Evolutionary conservation across 2,329 filamentous ascomycete genomes (phyloP).

Genomic region (Thyridium curvatum): DNA sequence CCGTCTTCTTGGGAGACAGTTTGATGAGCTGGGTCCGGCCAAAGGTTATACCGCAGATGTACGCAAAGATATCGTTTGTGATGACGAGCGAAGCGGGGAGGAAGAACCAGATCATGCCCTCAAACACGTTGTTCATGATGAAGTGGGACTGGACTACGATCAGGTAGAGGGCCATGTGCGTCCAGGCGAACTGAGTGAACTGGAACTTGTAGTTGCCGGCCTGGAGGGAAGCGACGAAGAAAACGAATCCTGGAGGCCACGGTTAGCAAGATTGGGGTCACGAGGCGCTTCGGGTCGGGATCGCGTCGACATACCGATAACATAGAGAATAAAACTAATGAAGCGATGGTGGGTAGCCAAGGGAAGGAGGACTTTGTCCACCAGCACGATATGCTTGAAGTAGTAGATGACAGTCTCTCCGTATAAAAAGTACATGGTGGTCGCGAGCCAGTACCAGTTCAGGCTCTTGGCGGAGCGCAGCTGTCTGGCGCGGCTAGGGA

Average conservation of each 20-base stretch:
- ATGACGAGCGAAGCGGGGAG: constrained; percentile 90
- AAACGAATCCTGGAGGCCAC: constrained; percentile 71
- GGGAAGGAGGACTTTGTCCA: constrained; percentile 87
- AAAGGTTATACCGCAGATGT: constrained; percentile 95
- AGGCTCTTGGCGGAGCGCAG: constrained; percentile 91
- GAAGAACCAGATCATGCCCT: constrained; percentile 99
- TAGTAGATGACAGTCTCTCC: constrained; percentile 99
- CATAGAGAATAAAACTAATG: constrained; percentile 97
- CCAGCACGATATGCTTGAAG: constrained; percentile 96
- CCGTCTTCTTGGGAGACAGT: constrained; percentile 97
- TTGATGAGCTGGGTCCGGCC: constrained; percentile 96
- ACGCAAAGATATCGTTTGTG: constrained; percentile 97
- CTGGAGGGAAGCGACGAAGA: constrained; percentile 91
- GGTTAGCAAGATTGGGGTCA: constrained; percentile 16
- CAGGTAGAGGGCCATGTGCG: constrained; percentile 96
- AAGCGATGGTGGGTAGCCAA: constrained; percentile 96
- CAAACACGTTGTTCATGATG: constrained; percentile 99
- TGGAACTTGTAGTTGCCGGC: constrained; percentile 97
- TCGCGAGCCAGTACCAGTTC: constrained; percentile 99
- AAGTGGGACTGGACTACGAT: constrained; percentile 98
- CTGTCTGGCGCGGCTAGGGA: constrained; percentile 84
- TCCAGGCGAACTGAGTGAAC: constrained; percentile 99
- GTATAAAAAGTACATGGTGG: constrained; percentile 98
- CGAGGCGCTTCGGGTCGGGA: not conserved
- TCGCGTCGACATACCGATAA: constrained; percentile 66